Base-by-base conservation (phyloP, 768 basidiomycete species). In the Lactifluus rugatus region DNA sequence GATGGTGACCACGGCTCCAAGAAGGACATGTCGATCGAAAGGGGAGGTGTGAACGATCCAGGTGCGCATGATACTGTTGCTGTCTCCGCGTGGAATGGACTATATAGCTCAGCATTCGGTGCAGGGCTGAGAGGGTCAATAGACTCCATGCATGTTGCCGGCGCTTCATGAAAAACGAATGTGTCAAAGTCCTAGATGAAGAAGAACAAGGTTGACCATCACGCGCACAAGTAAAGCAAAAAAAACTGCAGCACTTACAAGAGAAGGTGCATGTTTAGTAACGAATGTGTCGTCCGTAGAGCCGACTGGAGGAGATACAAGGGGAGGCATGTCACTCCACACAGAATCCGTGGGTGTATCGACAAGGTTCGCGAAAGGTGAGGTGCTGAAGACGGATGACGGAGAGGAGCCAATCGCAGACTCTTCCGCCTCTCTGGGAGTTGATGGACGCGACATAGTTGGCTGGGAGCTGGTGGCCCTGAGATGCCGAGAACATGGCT, bases 381-480 rank as follows among this genome's bases (percentile, higher is more conserved):
- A 56, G 16, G 58, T 39, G 14, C 54, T 16, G 37, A 60, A 60
- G 26, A 52, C 46, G 0, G 54, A 56, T 14, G 44, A 39, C 8
- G 47, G 1, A 2, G 53, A 48, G 16, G 48, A 34, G 2, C 14
- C 6, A 14, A 48, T n/a, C 2, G 8, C 16, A 14, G 34, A 7
- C 1, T 50, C 48, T 17, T 60, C 48, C 42, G 39, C 17, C 48
- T 39, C 21, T 14, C 39, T n/a, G 32, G 58, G 53, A 6, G 57
- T 41, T 31, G 57, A 53, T 1, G 60, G 56, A 21, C 54, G 54
- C 23, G 58, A 51, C 58, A 60, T 51, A 37, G 52, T 48, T 0
- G 63, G 63, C 48, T 64, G 63, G n/a, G 63, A 63, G 36, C 61
- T 62, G 36, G 56, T 48, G 7, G 63, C 63, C 31, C 63, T 54